Percentiles rank a stretch among this genome's conserved stretches.
Evolutionary conservation across 192 early-diverging fungal genomes (phyloP).

Genomic region (Funneliformis geosporum): DNA sequence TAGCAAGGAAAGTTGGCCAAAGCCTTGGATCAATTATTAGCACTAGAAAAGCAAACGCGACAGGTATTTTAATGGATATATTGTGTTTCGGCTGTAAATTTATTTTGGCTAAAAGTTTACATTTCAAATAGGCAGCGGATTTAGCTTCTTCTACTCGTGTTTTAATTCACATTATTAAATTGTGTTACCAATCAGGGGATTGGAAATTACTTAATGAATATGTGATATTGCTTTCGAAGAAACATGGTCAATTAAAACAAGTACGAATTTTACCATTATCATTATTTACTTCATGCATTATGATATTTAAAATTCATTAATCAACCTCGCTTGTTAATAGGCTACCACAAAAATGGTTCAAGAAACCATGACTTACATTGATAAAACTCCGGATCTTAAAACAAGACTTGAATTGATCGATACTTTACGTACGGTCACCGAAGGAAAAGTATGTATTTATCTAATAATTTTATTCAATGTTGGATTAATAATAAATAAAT

Average conservation of each 20-base stretch:
- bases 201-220: conserved; percentile 93
- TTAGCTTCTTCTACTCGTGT: conserved; percentile 85
- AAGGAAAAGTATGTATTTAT: conserved; percentile 76
- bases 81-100: neutral
- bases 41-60: conserved; percentile 93
- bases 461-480: neutral
- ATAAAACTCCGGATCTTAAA: conserved; percentile 78
- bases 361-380: conserved; percentile 85
- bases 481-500: neutral
- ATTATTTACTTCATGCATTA: neutral
- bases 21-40: conserved; percentile 86
- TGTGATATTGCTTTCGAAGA: conserved; percentile 91
- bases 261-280: conserved; percentile 45
- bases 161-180: conserved; percentile 74
- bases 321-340: conserved; percentile 41
- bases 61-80: conserved; percentile 52
- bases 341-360: conserved; percentile 96
- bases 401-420: conserved; percentile 92
- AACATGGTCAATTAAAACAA: conserved; percentile 92
- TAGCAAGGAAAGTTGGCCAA: conserved; percentile 72
- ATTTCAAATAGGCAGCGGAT: conserved; percentile 75
- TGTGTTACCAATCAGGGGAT: conserved; percentile 72
- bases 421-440: conserved; percentile 91
- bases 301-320: neutral
- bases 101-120: neutral